Evolutionary conservation across 129 eudicot genomes (phyloP).

Genomic region (Helianthus tuberosus): DNA sequence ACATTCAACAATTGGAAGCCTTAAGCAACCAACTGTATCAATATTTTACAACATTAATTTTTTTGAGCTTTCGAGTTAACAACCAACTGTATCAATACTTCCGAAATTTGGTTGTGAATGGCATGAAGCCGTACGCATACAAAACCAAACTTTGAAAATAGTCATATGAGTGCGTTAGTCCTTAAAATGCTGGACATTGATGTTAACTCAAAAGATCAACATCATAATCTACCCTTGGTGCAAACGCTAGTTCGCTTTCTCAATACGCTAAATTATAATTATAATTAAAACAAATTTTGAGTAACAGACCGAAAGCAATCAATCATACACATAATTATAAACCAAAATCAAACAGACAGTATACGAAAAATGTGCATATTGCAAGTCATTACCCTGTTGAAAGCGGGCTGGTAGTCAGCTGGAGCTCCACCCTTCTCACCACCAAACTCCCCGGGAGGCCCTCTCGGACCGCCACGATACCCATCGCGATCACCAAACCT

Average conservation of each 20-base stretch:
- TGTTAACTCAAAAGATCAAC: neutral
- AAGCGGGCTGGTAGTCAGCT: slow-evolving; percentile 79
- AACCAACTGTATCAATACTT: too few species aligned
- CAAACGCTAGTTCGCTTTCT: neutral
- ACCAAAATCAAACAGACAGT: too few species aligned
- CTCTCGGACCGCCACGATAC: slow-evolving; percentile 93
- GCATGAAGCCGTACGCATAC: too few species aligned
- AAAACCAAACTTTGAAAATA: neutral
- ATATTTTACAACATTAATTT: too few species aligned
- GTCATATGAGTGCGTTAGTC: too few species aligned
- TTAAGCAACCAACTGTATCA: too few species aligned
- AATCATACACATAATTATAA: too few species aligned
- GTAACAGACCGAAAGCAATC: too few species aligned
- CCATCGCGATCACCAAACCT: slow-evolving; percentile 90
- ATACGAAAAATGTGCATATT: too few species aligned
- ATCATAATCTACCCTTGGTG: neutral
- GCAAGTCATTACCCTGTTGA: slow-evolving; percentile 49
- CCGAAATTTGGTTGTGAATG: too few species aligned
- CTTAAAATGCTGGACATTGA: neutral
- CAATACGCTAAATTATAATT: neutral
- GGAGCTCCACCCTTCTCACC: slow-evolving; percentile 89
- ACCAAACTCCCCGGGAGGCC: slow-evolving; percentile 65
- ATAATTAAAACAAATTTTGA: too few species aligned
- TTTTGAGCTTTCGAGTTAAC: neutral
- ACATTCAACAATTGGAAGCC: too few species aligned